phyloP scores from a whole-genome alignment of 2,329 filamentous ascomycete species.

The Pseudogymnoascus sp. region DNA sequence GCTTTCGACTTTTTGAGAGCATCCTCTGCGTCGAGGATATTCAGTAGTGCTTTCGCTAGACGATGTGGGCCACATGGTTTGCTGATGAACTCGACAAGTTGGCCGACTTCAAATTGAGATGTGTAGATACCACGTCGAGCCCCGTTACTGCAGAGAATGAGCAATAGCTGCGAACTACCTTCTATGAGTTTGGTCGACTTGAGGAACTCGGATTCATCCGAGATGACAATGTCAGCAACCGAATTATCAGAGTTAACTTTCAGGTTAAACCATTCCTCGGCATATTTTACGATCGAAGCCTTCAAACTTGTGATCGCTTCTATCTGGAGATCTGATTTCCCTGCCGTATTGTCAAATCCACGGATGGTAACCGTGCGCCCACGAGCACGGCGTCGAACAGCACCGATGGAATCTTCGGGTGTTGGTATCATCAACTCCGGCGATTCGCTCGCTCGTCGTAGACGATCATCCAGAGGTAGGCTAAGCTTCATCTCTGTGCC shows the following conservation, averaged over 20 bases:
- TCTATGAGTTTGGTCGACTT: slow-evolving; percentile 9
- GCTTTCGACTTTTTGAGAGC: not conserved
- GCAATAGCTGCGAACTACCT: slow-evolving; percentile 12
- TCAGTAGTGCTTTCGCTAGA: slow-evolving; percentile 21
- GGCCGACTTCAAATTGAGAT: slow-evolving; percentile 12
- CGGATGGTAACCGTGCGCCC: slow-evolving; percentile 18
- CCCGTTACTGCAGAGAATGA: slow-evolving; percentile 20
- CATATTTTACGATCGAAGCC: slow-evolving; percentile 19
- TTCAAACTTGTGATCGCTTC: slow-evolving; percentile 16
- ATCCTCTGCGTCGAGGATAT: slow-evolving; percentile 20
- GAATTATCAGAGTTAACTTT: slow-evolving; percentile 9
- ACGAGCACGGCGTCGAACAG: slow-evolving; percentile 16
- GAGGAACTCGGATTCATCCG: slow-evolving; percentile 18
- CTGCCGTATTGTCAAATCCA: slow-evolving; percentile 17
- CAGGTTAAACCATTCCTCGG: slow-evolving; percentile 19
- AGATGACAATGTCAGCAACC: slow-evolving; percentile 18
- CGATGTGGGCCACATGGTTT: slow-evolving; percentile 23
- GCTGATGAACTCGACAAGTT: slow-evolving; percentile 20
- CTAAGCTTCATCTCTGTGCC: slow-evolving; percentile 49
- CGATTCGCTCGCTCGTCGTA: not conserved
- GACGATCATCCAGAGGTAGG: slow-evolving; percentile 29
- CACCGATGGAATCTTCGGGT: slow-evolving; percentile 14
- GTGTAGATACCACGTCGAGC: slow-evolving; percentile 17
- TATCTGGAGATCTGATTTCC: slow-evolving; percentile 15
- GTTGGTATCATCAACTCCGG: not conserved